Conservation (phyloP, 805 yeast species). For the Huiozyma naganishii region DNA sequence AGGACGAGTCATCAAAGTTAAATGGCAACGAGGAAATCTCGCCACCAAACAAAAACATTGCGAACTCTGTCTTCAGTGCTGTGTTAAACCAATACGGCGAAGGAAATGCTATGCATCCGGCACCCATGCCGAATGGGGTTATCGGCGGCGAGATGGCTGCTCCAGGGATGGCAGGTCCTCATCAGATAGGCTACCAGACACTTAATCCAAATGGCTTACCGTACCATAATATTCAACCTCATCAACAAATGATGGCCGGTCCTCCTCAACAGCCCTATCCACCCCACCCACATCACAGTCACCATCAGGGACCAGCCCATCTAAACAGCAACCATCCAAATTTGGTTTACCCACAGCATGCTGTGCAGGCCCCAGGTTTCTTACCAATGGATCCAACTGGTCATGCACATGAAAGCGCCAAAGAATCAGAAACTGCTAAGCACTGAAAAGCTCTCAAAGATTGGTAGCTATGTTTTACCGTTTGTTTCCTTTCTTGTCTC, state of each 20-base stretch:
- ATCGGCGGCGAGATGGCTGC: background rate
- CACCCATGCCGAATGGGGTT: conserved; percentile 5
- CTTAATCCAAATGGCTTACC: conserved; percentile 19
- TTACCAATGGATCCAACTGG: no score
- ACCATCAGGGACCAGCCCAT: no score
- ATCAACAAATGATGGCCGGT: conserved; percentile 4
- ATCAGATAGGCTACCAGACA: conserved; percentile 3
- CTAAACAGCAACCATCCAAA: no score
- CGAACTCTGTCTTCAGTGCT: conserved; percentile 26
- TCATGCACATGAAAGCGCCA: no score
- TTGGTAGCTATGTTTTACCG: no score
- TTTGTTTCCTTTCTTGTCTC: no score
- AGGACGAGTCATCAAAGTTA: conserved; percentile 1
- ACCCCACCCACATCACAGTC: background rate
- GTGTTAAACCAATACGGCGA: conserved; percentile 23
- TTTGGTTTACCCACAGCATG: background rate
- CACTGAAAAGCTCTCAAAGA: no score
- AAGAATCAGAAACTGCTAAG: no score
- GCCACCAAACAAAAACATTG: conserved; percentile 15
- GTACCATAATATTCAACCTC: conserved; percentile 10
- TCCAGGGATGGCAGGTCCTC: conserved; percentile 4
- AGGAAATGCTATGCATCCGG: background rate
- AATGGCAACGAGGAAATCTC: conserved; percentile 1
- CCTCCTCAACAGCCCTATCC: conserved; percentile 6
- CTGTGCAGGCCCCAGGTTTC: background rate